phyloP scores from a whole-genome alignment of 2,329 filamentous ascomycete species.

The Leptographium radiaticola region DNA sequence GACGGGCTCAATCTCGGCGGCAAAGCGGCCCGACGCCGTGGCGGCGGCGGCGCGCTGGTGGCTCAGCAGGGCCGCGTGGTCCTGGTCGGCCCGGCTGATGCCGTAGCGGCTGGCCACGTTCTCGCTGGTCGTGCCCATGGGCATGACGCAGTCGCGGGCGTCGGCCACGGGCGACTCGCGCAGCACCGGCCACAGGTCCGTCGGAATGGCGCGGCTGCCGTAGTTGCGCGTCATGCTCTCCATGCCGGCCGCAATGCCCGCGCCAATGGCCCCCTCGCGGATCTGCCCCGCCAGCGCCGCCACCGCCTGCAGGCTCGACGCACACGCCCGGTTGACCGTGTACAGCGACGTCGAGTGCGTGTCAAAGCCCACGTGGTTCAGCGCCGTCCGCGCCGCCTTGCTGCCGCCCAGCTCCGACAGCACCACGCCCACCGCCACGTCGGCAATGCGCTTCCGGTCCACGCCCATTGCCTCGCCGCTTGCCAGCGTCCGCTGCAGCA shows the following conservation, averaged over 20 bases:
- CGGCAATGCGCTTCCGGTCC: constrained; percentile 56
- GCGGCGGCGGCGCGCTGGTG: constrained; percentile 64
- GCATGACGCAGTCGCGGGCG: constrained; percentile 79
- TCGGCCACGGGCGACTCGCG: constrained; percentile 51
- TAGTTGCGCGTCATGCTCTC: constrained; percentile 96
- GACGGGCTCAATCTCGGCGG: constrained; percentile 77
- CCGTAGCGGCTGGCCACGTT: constrained; percentile 73
- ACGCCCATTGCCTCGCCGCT: constrained; percentile 53
- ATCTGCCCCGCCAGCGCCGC: constrained; percentile 64
- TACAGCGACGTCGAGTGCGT: constrained; percentile 56
- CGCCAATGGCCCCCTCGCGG: constrained; percentile 55
- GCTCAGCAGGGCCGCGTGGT: constrained; percentile 64
- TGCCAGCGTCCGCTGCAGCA: constrained; percentile 53
- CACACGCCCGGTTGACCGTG: constrained; percentile 82
- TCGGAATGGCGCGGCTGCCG: constrained; percentile 70
- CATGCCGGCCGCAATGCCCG: constrained; percentile 78
- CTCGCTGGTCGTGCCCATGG: constrained; percentile 83
- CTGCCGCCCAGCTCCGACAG: constrained; percentile 81
- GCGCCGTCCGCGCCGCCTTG: constrained; percentile 84
- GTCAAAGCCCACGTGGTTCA: constrained; percentile 70
- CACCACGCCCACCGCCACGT: constrained; percentile 78
- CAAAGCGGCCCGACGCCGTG: constrained; percentile 56
- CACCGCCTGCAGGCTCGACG: constrained; percentile 64
- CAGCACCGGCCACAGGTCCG: constrained; percentile 64
- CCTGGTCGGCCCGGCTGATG: constrained; percentile 63